Conservation (phyloP, 1,284 basidiomycete genomes). For the Leucoagaricus sp. region DNA sequence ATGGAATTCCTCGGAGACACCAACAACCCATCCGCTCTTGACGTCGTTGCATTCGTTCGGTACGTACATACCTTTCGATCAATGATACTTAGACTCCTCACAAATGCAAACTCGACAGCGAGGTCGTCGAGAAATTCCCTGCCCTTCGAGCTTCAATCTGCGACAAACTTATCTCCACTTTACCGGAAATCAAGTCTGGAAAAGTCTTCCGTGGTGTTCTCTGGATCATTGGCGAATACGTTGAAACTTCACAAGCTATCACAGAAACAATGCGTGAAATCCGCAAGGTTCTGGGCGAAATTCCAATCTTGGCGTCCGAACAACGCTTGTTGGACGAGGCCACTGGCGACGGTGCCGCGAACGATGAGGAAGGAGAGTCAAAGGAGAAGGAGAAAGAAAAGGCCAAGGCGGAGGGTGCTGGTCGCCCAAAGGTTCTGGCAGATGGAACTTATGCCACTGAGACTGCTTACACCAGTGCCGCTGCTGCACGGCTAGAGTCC, state of each 20-base stretch:
- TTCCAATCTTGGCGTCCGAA: slow-evolving; percentile 93
- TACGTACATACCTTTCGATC: slow-evolving; percentile 30
- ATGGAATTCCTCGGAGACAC: slow-evolving; percentile 99
- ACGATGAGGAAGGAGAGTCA: slow-evolving; percentile 44
- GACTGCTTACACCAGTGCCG: slow-evolving; percentile 81
- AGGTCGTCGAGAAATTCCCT: slow-evolving; percentile 99
- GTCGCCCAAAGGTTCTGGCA: slow-evolving; percentile 84
- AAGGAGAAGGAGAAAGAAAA: slow-evolving; percentile 42
- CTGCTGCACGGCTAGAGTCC: slow-evolving; percentile 71
- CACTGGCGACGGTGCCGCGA: slow-evolving; percentile 44
- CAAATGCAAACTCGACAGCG: slow-evolving; percentile 46
- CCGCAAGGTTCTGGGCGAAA: slow-evolving; percentile 89
- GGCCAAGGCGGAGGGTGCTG: slow-evolving; percentile 59
- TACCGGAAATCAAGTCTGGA: slow-evolving; percentile 92
- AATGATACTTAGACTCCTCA: not conserved
- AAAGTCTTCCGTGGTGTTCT: slow-evolving; percentile 97
- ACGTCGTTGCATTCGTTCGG: slow-evolving; percentile 96
- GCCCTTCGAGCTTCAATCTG: slow-evolving; percentile 83
- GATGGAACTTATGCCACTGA: slow-evolving; percentile 99
- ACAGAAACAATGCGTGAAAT: slow-evolving; percentile 79
- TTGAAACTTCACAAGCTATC: slow-evolving; percentile 67
- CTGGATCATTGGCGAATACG: slow-evolving; percentile 99
- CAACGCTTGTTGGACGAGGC: slow-evolving; percentile 82
- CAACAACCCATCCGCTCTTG: slow-evolving; percentile 93
- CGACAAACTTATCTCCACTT: slow-evolving; percentile 83